Conservation (phyloP, 2,329 filamentous ascomycete genomes). For the Taxawa tesnikishii region DNA sequence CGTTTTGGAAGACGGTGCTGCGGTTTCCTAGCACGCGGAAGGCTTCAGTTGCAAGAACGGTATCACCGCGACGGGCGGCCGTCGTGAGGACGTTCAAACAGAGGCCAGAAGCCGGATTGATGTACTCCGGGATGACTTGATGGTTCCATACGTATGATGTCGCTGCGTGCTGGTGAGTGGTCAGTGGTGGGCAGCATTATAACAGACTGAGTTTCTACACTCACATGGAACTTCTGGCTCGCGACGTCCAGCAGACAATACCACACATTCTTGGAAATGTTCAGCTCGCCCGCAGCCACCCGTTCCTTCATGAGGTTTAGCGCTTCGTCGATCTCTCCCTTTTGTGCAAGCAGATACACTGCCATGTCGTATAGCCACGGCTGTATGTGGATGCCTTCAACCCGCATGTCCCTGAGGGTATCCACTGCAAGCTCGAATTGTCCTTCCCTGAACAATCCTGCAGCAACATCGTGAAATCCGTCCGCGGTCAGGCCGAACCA, state of each 20-base stretch:
- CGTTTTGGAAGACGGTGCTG: conserved; percentile 43
- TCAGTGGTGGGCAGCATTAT: no score
- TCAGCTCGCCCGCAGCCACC: conserved; percentile 24
- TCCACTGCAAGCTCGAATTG: conserved; percentile 71
- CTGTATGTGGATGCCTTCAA: conserved; percentile 42
- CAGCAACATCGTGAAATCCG: conserved; percentile 54
- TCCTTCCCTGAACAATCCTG: conserved; percentile 67
- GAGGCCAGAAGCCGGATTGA: conserved; percentile 53
- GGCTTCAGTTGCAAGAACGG: conserved; percentile 56
- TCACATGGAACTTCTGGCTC: conserved; percentile 33
- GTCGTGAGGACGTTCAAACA: conserved; percentile 59
- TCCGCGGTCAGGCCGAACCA: conserved; percentile 55
- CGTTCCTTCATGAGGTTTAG: conserved; percentile 54
- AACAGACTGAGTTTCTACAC: no score
- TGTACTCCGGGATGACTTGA: conserved; percentile 44
- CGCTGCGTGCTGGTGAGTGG: conserved; percentile 48
- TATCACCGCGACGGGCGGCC: conserved; percentile 57
- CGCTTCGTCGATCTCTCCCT: conserved; percentile 66
- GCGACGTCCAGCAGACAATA: conserved; percentile 65
- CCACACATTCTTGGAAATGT: conserved; percentile 49
- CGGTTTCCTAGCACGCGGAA: conserved; percentile 52
- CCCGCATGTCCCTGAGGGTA: conserved; percentile 54
- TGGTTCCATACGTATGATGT: conserved; percentile 61
- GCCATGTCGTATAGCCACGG: conserved; percentile 71
- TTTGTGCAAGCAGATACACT: conserved; percentile 58